A percentile compares a stretch with the other conserved stretches of the same genome.
Evolutionary conservation across 495 filamentous ascomycete species (phyloP).

Genomic region (Cercophora samala): DNA sequence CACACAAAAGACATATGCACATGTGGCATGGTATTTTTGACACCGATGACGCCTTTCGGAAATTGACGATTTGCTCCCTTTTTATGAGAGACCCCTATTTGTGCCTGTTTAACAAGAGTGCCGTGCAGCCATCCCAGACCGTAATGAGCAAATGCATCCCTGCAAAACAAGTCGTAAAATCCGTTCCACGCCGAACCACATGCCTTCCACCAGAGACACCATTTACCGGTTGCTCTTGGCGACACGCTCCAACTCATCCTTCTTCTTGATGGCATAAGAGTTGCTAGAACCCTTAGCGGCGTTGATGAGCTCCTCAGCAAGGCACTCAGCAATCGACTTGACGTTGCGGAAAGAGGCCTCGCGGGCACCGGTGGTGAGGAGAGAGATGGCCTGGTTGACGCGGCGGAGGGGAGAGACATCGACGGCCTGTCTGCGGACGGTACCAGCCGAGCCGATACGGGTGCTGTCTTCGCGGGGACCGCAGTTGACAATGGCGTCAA

Average conservation of each 20-base stretch:
- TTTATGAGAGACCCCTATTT: conserved; percentile 41
- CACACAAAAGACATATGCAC: conserved; percentile 15
- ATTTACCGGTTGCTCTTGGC: conserved; percentile 98
- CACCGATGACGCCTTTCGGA: conserved; percentile 17
- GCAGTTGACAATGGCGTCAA: conserved; percentile 99
- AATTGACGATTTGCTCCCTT: conserved; percentile 26
- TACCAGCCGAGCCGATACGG: conserved; percentile 98
- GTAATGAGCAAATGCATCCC: conserved; percentile 51
- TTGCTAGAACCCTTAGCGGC: conserved; percentile 99
- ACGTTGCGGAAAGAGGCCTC: conserved; percentile 98
- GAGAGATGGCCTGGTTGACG: conserved; percentile 98
- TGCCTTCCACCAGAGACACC: conserved; percentile 36
- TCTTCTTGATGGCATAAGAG: conserved; percentile 99
- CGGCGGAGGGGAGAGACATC: conserved; percentile 98
- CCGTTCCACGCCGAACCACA: conserved; percentile 38
- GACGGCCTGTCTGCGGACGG: conserved; percentile 98
- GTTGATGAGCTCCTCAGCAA: conserved; percentile 99
- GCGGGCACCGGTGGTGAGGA: conserved; percentile 94
- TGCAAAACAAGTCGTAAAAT: conserved; percentile 48
- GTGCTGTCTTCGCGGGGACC: conserved; percentile 99
- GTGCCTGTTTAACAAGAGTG: conserved; percentile 49
- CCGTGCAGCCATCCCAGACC: conserved; percentile 43
- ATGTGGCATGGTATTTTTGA: background rate
- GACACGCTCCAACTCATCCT: conserved; percentile 99
- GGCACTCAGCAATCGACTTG: conserved; percentile 96